A percentile compares a stretch with the other conserved stretches of the same genome.
These are phyloP conservation scores for Phytophthora boehmeriae DNA, from an alignment of 352 stramenopile genomes.

Conservation along the genomic window DNA sequence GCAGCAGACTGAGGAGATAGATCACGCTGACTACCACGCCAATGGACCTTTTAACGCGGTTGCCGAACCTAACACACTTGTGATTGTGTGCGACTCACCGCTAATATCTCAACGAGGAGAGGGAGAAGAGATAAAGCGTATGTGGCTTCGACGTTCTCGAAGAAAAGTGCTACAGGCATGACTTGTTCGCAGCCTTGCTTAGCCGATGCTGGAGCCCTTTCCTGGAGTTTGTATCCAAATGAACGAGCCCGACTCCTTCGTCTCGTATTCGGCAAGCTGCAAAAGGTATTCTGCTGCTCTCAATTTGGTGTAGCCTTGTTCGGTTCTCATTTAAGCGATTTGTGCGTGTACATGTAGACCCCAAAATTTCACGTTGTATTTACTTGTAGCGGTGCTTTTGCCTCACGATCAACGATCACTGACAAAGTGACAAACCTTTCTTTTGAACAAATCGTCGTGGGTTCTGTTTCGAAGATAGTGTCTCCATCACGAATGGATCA, in stretches of 20 bases:
- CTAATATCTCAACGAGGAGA: constrained; percentile 28
- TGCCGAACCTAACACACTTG: constrained; percentile 20
- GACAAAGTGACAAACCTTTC: constrained; percentile 26
- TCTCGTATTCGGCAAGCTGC: constrained; percentile 44
- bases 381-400: constrained; percentile 42
- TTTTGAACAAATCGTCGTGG: constrained; percentile 59
- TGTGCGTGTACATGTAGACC: constrained; percentile 26
- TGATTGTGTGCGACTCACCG: constrained; percentile 63
- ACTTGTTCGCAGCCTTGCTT: background rate
- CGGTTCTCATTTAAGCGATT: background rate
- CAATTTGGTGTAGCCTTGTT: background rate
- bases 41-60: too few relatives aligned
- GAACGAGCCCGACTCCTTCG: constrained; percentile 42
- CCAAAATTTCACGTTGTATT: constrained; percentile 45
- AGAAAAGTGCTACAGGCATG: background rate
- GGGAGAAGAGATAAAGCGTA: constrained; percentile 14
- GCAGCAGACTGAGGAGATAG: background rate
- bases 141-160: constrained; percentile 17
- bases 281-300: constrained; percentile 22
- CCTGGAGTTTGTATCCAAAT: constrained; percentile 49
- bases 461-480: constrained; percentile 36
- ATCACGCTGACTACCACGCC: background rate
- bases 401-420: constrained; percentile 41
- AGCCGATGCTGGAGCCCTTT: constrained; percentile 4
- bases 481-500: background rate